These are phyloP conservation scores for Emmonsiellopsis sp. DNA, from an alignment of 2,329 filamentous ascomycete species.

Conservation along the genomic window DNA sequence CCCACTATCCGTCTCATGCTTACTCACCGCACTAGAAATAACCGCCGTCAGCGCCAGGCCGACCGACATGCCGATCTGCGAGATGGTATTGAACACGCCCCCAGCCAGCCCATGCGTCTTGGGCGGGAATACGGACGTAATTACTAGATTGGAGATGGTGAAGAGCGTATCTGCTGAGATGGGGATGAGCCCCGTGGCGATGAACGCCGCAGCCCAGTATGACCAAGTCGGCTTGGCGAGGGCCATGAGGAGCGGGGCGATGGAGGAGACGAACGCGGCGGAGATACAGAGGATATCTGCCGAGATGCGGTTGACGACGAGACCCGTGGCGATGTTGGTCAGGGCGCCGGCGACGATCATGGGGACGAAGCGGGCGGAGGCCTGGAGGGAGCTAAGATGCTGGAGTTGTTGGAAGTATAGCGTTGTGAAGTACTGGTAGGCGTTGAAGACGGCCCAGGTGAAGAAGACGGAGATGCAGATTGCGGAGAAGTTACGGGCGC, in stretches of 20 bases:
- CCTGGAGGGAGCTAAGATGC: conserved; percentile 31
- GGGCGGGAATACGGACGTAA: conserved; percentile 46
- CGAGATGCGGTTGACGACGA: conserved; percentile 37
- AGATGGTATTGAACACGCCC: conserved; percentile 51
- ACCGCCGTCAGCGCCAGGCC: conserved; percentile 44
- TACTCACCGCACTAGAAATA: conserved; percentile 21
- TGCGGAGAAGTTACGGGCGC: conserved; percentile 12
- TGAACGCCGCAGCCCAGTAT: conserved; percentile 44
- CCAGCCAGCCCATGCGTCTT: conserved; percentile 50
- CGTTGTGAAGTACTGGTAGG: conserved; percentile 7
- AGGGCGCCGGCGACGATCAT: conserved; percentile 33
- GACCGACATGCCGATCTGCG: conserved; percentile 46
- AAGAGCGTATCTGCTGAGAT: conserved; percentile 33
- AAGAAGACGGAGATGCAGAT: conserved; percentile 42
- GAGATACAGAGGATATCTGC: conserved; percentile 32
- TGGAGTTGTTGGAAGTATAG: conserved; percentile 37
- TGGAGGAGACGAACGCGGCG: conserved; percentile 34
- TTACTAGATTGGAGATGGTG: conserved; percentile 46
- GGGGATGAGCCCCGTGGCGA: conserved; percentile 22
- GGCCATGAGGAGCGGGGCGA: conserved; percentile 47
- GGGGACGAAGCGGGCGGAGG: conserved; percentile 39
- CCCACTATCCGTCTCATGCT: background rate
- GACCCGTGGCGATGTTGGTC: conserved; percentile 36
- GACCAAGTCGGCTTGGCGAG: conserved; percentile 38
- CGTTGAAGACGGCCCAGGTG: conserved; percentile 34